Evolutionary conservation across 805 yeast genomes (phyloP).

Genomic region (Teunomyces barrocoloradensis): DNA sequence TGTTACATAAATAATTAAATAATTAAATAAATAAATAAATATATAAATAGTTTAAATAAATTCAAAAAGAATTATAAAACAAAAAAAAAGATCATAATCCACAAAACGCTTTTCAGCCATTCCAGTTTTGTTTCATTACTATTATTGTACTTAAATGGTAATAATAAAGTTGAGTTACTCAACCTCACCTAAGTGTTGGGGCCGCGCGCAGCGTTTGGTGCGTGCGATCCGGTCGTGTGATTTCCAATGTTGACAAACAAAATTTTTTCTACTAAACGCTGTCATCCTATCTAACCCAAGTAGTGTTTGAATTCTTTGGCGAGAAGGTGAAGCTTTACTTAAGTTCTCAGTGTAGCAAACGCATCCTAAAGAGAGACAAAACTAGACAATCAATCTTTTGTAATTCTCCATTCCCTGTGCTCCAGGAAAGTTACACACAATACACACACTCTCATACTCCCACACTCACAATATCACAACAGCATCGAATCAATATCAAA

Average conservation of each 20-base stretch:
- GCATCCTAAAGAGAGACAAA: neutral
- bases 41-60: too few relatives aligned
- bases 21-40: too few relatives aligned
- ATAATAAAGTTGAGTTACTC: too few relatives aligned
- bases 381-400: neutral
- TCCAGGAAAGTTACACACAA: neutral
- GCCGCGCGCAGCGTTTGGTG: neutral
- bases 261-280: conserved; percentile 1
- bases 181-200: too few relatives aligned
- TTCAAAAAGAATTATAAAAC: too few relatives aligned
- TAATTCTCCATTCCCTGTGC: neutral
- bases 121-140: too few relatives aligned
- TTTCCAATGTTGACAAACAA: conserved; percentile 3
- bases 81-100: too few relatives aligned
- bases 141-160: too few relatives aligned
- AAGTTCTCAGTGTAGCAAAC: conserved; percentile 2
- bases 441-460: neutral
- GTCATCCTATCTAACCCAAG: conserved; percentile 3
- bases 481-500: conserved; percentile 4
- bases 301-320: conserved; percentile 2
- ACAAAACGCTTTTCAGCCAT: too few relatives aligned
- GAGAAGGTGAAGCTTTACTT: conserved; percentile 1
- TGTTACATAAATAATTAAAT: too few relatives aligned
- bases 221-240: neutral
- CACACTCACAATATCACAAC: neutral